phyloP scores from a whole-genome alignment of 768 basidiomycete genomes.

The Candolleomyces aberdarensis region DNA sequence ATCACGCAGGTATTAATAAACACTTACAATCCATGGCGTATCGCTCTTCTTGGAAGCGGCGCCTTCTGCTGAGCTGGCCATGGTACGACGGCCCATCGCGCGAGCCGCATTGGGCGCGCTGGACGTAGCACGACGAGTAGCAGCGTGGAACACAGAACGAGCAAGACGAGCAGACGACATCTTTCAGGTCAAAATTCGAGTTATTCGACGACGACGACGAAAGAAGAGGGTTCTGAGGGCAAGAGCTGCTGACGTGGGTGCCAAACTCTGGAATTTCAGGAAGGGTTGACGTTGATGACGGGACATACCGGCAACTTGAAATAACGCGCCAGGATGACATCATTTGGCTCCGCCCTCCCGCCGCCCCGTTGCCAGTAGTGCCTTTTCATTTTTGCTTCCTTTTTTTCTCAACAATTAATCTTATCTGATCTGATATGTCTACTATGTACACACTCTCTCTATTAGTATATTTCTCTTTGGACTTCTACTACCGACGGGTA shows the following conservation, averaged over 20 bases:
- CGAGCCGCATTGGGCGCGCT: conserved; percentile 10
- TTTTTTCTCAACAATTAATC: no score
- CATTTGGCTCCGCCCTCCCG: background rate
- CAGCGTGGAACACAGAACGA: conserved; percentile 31
- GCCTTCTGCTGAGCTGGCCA: conserved; percentile 35
- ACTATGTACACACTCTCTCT: background rate
- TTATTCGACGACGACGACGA: background rate
- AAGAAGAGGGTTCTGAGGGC: conserved; percentile 4
- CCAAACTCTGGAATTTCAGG: conserved; percentile 2
- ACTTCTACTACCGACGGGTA: background rate
- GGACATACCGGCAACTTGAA: conserved; percentile 34
- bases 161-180: conserved; percentile 43
- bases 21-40: conserved; percentile 44
- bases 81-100: conserved; percentile 29
- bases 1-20: background rate
- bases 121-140: conserved; percentile 29
- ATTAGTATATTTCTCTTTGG: no score
- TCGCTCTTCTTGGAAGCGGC: conserved; percentile 32
- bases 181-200: background rate
- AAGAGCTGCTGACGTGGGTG: conserved; percentile 17
- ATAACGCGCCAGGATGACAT: background rate
- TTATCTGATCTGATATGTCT: background rate
- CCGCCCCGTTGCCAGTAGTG: no score
- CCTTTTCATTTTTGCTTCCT: no score
- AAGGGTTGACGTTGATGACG: conserved; percentile 17